Base-by-base conservation (phyloP, 768 basidiomycete species). In the Cubamyces sp. region DNA sequence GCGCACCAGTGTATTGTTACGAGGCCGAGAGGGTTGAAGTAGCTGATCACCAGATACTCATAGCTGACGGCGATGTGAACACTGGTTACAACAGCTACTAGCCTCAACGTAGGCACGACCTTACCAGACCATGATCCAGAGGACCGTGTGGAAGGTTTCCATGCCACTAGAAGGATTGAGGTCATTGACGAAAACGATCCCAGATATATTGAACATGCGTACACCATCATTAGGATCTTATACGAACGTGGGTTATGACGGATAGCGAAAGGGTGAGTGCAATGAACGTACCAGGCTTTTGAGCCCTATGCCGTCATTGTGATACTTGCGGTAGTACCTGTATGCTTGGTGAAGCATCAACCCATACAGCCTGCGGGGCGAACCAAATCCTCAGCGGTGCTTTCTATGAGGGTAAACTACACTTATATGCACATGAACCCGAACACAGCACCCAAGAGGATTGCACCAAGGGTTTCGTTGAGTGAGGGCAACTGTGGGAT, bases 101-200 rank as follows among this genome's bases (percentile, higher is more conserved):
- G 21, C 42, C 5, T 8, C 15, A 28, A 30, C 12, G 9, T 7
- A 30, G 25, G 6, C 16, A 28, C 5, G 18, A 3, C 3, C 50
- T 5, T 21, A 52, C 51, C 51, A 52, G 34, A 40, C 19, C 14
- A 39, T 52, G 34, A 56, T 56, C 28, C 54, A 56, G 14, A 56
- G 15, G 18, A 30, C 34, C 12, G 54, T 47, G 37, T 56, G 54
- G 30, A 25, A 19, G 2, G 54, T 56, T 21, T 56, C 54, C 4
- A 37, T 30, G 1, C 6, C 28, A 9, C 54, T 56, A 15, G 19
- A 47, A 15, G 3, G 5, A 23, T 15, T 21, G 12, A 30, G 43
- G 19, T 15, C 28, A 45, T 30, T 3, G 28, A 30, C 16, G 11
- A 11, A 28, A 18, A 19, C 3, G 2, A 1, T 3, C 15, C 15